Conservation (phyloP, 108 stramenopile species). For the Ochromonas danica region DNA sequence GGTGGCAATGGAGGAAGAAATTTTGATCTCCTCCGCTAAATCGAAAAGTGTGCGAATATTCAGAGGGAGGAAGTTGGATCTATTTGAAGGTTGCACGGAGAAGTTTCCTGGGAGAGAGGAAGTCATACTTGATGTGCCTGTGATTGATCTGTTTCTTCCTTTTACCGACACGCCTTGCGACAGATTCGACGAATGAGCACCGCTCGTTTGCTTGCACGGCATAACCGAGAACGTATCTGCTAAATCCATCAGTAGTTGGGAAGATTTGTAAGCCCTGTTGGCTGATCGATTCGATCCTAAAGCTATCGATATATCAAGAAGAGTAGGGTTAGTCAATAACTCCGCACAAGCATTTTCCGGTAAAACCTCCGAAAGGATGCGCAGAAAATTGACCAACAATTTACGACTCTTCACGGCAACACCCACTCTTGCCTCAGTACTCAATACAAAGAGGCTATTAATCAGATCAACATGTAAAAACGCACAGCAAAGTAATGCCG, state of each 20-base stretch:
- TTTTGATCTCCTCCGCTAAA: constrained; percentile 11
- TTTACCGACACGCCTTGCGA: not conserved
- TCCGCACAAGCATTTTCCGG: constrained; percentile 6
- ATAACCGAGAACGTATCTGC: constrained; percentile 24
- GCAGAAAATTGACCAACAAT: not conserved
- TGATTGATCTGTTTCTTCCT: not conserved
- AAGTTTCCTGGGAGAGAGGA: not conserved
- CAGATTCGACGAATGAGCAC: not conserved
- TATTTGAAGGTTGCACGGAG: not conserved
- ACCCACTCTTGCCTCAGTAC: not conserved
- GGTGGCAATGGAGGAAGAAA: not conserved
- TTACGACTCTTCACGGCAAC: not conserved
- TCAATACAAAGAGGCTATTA: constrained; percentile 3
- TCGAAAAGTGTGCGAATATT: constrained; percentile 9
- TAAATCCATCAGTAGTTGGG: constrained; percentile 12
- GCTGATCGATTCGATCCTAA: not conserved
- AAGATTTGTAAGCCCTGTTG: not conserved
- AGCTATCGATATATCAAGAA: not conserved
- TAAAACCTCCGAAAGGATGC: not conserved
- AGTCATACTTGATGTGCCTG: not conserved
- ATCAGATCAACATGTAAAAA: constrained; percentile 25
- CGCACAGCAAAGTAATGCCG: constrained; percentile 8
- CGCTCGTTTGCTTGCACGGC: constrained; percentile 14
- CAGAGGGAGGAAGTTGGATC: not conserved
- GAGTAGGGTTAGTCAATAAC: constrained; percentile 9